These are phyloP conservation scores for Tilletia indica DNA, from an alignment of 1,284 basidiomycete species.

Conservation along the genomic window DNA sequence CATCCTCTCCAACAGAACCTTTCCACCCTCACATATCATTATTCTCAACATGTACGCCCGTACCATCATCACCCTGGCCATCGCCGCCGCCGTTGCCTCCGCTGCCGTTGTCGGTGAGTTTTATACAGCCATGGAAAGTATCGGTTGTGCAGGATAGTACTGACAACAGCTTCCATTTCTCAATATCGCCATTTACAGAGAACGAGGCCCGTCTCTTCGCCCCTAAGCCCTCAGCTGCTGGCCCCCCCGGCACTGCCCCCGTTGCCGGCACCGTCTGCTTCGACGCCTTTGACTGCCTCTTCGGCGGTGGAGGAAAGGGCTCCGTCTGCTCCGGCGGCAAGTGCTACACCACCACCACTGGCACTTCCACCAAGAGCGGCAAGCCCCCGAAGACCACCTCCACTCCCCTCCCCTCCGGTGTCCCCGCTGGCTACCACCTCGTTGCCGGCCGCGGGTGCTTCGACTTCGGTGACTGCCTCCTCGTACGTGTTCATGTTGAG, in stretches of 20 bases:
- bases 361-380: background rate
- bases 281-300: slow-evolving; percentile 15
- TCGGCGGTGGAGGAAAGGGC: slow-evolving; percentile 9
- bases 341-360: slow-evolving; percentile 17
- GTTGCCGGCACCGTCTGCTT: slow-evolving; percentile 15
- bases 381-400: background rate
- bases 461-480: slow-evolving; percentile 5
- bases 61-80: background rate
- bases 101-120: slow-evolving; percentile 12
- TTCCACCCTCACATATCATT: background rate
- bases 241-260: slow-evolving; percentile 14
- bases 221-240: background rate
- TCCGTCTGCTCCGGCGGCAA: slow-evolving; percentile 7
- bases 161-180: background rate
- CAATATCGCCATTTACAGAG: background rate
- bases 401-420: slow-evolving; percentile 15
- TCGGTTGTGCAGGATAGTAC: background rate
- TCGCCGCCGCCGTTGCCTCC: slow-evolving; percentile 2
- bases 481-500: background rate
- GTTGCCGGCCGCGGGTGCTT: slow-evolving; percentile 6
- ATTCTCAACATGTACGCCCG: background rate
- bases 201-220: slow-evolving; percentile 9
- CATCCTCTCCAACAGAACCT: background rate
- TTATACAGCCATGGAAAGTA: no score
- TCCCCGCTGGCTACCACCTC: slow-evolving; percentile 15